These are phyloP conservation scores for Aspergillus fischeri DNA, from an alignment of 2,329 filamentous ascomycete genomes.

Conservation along the genomic window DNA sequence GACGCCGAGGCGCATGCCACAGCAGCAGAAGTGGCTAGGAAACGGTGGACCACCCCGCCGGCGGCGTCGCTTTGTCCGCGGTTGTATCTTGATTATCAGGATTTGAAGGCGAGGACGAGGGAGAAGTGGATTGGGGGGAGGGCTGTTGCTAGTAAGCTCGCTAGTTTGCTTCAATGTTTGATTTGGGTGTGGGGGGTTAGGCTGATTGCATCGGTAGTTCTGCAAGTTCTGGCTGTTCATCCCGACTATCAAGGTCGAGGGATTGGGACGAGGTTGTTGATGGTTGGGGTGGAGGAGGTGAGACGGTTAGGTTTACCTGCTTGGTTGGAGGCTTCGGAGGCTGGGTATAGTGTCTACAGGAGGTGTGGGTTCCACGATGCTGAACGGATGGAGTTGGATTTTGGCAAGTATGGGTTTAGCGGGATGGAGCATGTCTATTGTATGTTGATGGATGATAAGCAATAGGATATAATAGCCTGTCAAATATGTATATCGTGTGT, in stretches of 20 bases:
- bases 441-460: neutral
- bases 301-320: neutral
- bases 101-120: neutral
- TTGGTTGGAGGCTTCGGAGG: conserved; percentile 2
- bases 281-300: neutral
- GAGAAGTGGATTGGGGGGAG: neutral
- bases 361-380: conserved; percentile 2
- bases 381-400: neutral
- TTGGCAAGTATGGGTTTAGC: neutral
- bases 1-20: neutral
- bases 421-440: neutral
- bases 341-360: neutral
- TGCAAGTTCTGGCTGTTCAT: conserved; percentile 1
- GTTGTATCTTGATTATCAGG: conserved; percentile 1
- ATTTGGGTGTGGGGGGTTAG: neutral
- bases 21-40: neutral
- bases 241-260: conserved; percentile 1
- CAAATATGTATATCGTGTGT: too few relatives aligned
- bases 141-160: neutral
- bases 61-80: neutral
- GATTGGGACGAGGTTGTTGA: neutral
- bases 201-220: neutral
- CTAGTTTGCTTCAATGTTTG: neutral
- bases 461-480: too few relatives aligned
- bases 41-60: neutral